These are phyloP conservation scores for Closterium sp. DNA, from an alignment of 139 green algal genomes.

Conservation along the genomic window DNA sequence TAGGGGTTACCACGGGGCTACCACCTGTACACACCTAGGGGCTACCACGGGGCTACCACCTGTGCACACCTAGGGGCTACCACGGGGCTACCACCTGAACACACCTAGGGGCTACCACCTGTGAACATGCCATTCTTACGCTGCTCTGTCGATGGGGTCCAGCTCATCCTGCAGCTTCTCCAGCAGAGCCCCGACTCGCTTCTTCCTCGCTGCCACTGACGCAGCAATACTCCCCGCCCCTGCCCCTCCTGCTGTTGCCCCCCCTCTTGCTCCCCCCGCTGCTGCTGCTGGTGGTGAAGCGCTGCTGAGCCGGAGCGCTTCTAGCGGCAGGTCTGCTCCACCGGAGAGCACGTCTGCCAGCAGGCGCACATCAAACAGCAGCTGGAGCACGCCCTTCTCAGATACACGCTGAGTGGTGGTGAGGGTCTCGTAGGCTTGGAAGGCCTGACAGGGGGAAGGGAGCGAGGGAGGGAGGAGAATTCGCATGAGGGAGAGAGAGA, in stretches of 20 bases:
- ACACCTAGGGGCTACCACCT: too few relatives aligned
- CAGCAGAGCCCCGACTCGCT: background rate
- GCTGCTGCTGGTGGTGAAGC: background rate
- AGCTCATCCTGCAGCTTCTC: background rate
- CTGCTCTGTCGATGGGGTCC: background rate
- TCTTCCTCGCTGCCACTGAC: background rate
- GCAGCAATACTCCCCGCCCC: background rate
- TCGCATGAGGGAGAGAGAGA: too few relatives aligned
- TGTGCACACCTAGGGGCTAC: too few relatives aligned
- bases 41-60: too few relatives aligned
- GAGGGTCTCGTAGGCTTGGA: slow-evolving; percentile 5
- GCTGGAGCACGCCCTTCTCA: slow-evolving; percentile 87
- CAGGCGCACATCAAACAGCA: slow-evolving; percentile 85
- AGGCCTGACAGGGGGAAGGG: too few relatives aligned
- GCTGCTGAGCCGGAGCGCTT: slow-evolving; percentile 30
- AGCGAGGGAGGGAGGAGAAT: too few relatives aligned
- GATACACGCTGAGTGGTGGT: slow-evolving; percentile 43
- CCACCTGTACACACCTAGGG: too few relatives aligned
- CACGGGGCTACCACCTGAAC: too few relatives aligned
- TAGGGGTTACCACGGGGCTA: too few relatives aligned
- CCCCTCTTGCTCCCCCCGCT: background rate
- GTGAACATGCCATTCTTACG: too few relatives aligned
- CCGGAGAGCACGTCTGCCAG: slow-evolving; percentile 69
- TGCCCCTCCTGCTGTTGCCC: background rate
- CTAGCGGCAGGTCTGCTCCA: slow-evolving; percentile 36